Evolutionary conservation across 495 filamentous ascomycete genomes (phyloP).

Genomic region (Penicillium arizonense): DNA sequence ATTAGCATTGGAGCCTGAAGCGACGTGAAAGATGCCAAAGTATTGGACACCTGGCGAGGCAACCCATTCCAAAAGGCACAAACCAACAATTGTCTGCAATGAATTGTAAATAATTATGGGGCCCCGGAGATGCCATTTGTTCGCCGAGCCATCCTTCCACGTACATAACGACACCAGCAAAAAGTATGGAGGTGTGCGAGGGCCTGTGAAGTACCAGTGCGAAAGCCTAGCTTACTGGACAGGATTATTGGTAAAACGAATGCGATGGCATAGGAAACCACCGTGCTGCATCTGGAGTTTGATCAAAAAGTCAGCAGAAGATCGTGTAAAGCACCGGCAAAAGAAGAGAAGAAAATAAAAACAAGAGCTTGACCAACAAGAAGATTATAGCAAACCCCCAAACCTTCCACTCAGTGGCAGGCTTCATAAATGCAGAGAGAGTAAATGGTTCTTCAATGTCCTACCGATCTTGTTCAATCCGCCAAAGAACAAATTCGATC

Average conservation of each 20-base stretch:
- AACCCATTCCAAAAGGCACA: constrained; percentile 45
- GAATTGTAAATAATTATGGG: constrained; percentile 53
- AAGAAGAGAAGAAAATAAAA: constrained; percentile 3
- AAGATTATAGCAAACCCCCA: constrained; percentile 72
- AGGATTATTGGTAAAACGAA: constrained; percentile 64
- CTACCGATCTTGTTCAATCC: constrained; percentile 63
- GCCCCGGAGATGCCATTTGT: constrained; percentile 48
- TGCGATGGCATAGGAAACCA: constrained; percentile 50
- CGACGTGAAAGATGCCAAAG: constrained; percentile 59
- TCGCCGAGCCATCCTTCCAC: constrained; percentile 47
- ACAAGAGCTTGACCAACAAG: constrained; percentile 73
- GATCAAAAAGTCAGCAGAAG: no score
- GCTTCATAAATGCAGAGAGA: constrained; percentile 34
- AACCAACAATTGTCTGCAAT: constrained; percentile 35
- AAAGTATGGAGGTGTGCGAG: constrained; percentile 57
- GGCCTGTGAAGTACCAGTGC: constrained; percentile 47
- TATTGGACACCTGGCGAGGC: constrained; percentile 41
- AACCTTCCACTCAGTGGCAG: constrained; percentile 62
- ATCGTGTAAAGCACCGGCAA: no score
- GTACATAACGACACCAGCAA: constrained; percentile 54
- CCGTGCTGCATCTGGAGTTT: no score
- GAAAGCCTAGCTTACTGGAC: constrained; percentile 36
- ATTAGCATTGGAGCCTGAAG: constrained; percentile 51
- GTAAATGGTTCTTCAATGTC: constrained; percentile 62
- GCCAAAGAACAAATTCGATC: constrained; percentile 50